phyloP scores from a whole-genome alignment of 169 alveolate genomes.

The Plasmodium cynomolgi region DNA sequence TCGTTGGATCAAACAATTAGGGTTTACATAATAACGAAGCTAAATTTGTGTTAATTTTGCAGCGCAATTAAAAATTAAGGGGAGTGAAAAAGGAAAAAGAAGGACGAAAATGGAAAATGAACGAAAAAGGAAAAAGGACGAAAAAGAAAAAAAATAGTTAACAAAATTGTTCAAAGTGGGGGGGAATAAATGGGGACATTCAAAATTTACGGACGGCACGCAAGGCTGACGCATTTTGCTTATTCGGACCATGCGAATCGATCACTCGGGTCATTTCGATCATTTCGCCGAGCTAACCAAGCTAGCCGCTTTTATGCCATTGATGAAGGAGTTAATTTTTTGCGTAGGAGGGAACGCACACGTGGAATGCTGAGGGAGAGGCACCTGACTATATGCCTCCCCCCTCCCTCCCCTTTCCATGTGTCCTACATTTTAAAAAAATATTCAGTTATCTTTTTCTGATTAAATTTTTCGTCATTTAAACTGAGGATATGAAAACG shows the following conservation, averaged over 20 bases:
- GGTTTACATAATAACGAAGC: constrained; percentile 80
- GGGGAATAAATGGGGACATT: not conserved
- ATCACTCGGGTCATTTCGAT: not conserved
- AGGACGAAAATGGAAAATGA: not conserved
- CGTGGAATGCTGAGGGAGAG: not conserved
- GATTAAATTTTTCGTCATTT: constrained; percentile 52
- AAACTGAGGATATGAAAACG: constrained; percentile 62
- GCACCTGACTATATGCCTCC: not conserved
- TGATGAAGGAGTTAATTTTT: not conserved
- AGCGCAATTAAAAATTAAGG: not conserved
- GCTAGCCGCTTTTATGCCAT: not conserved
- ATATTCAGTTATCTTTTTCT: constrained; percentile 69
- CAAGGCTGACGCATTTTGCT: not conserved
- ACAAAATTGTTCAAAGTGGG: constrained; percentile 20
- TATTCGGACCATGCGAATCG: not conserved
- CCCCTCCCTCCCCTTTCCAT: not conserved
- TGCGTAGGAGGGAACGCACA: not conserved
- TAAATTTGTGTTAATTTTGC: constrained; percentile 45
- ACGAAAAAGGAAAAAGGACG: not conserved
- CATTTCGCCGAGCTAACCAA: not conserved
- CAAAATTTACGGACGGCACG: not conserved
- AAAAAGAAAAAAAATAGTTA: not conserved
- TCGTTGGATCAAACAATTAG: constrained; percentile 93
- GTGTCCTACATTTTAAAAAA: constrained; percentile 36
- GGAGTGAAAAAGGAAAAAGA: not conserved